Evolutionary conservation across 75 land plant species (phyloP).

Genomic region (Chamaecyparis obtusa): DNA sequence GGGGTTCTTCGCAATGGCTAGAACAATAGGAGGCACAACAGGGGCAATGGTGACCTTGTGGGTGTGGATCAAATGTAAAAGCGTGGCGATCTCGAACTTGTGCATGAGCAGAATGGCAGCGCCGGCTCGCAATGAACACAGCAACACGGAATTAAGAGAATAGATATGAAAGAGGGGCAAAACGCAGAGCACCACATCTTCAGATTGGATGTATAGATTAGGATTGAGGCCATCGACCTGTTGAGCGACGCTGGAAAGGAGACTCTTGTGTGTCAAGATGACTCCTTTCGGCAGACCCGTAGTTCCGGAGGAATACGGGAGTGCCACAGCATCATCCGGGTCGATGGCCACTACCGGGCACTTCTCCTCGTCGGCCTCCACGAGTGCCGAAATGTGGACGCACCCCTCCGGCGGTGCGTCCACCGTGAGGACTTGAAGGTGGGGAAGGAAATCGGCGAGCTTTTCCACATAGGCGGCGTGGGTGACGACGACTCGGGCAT

Average conservation of each 20-base stretch:
- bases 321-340: conserved; percentile 61
- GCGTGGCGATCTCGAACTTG: conserved; percentile 66
- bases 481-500: conserved; percentile 56
- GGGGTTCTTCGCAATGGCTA: conserved; percentile 75
- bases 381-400: conserved; percentile 40
- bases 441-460: conserved; percentile 20
- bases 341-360: conserved; percentile 23
- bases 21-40: conserved; percentile 90
- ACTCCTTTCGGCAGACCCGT: conserved; percentile 94
- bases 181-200: conserved; percentile 78
- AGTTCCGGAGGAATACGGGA: conserved; percentile 90
- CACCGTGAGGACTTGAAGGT: conserved; percentile 49
- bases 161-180: conserved; percentile 84
- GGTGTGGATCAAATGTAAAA: conserved; percentile 54
- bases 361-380: conserved; percentile 29
- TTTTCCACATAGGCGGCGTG: conserved; percentile 43
- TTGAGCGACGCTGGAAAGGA: conserved; percentile 78
- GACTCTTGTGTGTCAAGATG: conserved; percentile 73
- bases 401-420: conserved; percentile 55
- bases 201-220: conserved; percentile 43
- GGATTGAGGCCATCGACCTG: conserved; percentile 94
- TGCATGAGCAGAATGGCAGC: conserved; percentile 66
- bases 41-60: conserved; percentile 62
- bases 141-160: conserved; percentile 66
- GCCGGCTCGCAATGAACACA: conserved; percentile 70